Evolutionary conservation across 305 asterid species (phyloP).

Genomic region (Fraxinus nigra): DNA sequence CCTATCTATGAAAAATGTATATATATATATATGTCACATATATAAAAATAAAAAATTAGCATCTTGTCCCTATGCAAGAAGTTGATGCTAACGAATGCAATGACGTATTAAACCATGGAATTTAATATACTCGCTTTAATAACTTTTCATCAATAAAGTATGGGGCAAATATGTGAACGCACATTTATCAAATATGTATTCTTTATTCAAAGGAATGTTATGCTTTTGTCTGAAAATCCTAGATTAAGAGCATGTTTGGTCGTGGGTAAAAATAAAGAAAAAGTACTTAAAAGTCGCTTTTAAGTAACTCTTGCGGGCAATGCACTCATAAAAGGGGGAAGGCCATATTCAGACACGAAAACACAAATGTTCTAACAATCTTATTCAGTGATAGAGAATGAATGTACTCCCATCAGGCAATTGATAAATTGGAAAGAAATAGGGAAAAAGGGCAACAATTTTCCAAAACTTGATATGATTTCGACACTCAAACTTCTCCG

Average conservation of each 20-base stretch:
- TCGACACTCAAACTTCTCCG: neutral
- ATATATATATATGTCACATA: neutral
- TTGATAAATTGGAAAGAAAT: neutral
- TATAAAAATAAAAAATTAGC: neutral
- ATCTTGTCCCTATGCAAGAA: neutral
- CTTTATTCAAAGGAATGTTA: neutral
- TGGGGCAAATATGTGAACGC: neutral
- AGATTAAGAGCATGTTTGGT: neutral
- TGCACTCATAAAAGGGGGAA: neutral
- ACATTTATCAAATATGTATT: neutral
- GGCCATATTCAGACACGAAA: neutral
- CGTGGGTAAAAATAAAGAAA: neutral
- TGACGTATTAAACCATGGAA: conserved; percentile 12
- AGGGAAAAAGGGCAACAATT: neutral
- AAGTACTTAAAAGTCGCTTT: neutral
- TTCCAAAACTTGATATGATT: neutral
- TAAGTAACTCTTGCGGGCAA: neutral
- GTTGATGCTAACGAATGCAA: conserved; percentile 23
- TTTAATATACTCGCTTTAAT: neutral
- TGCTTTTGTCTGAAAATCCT: neutral
- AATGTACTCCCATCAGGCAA: neutral
- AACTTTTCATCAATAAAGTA: neutral
- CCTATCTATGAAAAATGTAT: conserved; percentile 9
- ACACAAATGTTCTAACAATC: neutral
- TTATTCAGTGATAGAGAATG: neutral